Evolutionary conservation across 2,329 filamentous ascomycete species (phyloP), one percentile per base, ranked within the genome.

Genomic region (Penicillium freii): DNA sequence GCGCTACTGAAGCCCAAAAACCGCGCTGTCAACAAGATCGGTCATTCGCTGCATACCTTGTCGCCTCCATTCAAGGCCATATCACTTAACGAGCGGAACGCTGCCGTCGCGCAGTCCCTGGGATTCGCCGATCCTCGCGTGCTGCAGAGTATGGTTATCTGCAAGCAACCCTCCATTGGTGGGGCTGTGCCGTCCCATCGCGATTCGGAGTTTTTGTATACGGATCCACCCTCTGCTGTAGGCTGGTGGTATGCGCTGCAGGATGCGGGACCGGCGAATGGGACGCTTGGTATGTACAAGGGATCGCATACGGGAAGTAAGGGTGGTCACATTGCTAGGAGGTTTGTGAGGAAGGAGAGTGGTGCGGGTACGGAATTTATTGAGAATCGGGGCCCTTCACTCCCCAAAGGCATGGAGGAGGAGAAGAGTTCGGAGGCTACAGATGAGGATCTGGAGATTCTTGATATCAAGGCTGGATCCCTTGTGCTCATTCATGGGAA

Each of bases 191-290:
- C 89, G 1, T 86, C 91, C 23, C 94, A 99, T 73, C 92, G 96
- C 77, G 93, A 97, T 75, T 91, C 85, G 63, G 92, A 91, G 0
- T 99, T 97, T 66, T 67, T 99, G 60, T 97, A 96, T 73, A 97
- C 94, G 1, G 80, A 92, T 63, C 89, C 91, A 38, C 93, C 93
- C 0, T 90, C 85, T 39, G 94, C 94, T 0, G 90, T 97, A 2
- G 94, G 94, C 0, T 97, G 93, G 78, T 99, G 94, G 94, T 96
- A 97, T 74, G 94, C 94, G 13, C 83, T 99, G 39, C 92, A 99
- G 78, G 93, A 97, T 75, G 91, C 91, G 23, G 93, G 90, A 8
- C 79, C 82, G 0, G 86, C 88, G 72, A 99, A 99, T 73, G 94
- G 92, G 1, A 96, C 92, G 68, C 75, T 99, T 69, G 90, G 88